phyloP scores from a whole-genome alignment of 1,139 yeast species.

The Arxiozyma slooffiae region DNA sequence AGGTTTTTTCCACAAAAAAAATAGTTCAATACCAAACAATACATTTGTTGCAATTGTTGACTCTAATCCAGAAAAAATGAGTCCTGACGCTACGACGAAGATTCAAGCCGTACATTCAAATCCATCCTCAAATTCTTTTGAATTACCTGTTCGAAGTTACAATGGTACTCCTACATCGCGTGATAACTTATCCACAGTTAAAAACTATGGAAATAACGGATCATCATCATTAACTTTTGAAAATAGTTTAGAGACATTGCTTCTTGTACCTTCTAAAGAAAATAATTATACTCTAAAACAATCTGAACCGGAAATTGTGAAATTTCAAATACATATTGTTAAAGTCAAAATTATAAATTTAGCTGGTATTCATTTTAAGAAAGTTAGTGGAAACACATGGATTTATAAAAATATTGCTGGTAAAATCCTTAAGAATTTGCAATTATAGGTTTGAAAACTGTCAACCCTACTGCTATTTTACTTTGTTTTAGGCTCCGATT shows the following conservation, averaged over 20 bases:
- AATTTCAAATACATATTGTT: constrained; percentile 59
- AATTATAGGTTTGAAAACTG: constrained; percentile 34
- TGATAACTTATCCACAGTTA: neutral
- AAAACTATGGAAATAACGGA: neutral
- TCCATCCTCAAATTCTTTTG: neutral
- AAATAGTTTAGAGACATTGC: neutral
- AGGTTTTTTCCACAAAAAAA: no score
- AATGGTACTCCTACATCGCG: neutral
- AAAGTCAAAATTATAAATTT: constrained; percentile 88
- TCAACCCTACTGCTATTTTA: neutral
- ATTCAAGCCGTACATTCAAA: neutral
- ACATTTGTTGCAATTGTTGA: neutral
- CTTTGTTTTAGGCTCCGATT: neutral
- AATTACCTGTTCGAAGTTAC: neutral
- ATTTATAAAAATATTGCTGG: constrained; percentile 84
- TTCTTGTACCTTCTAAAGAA: neutral
- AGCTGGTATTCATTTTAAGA: constrained; percentile 91
- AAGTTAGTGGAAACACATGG: constrained; percentile 91
- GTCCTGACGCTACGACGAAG: neutral
- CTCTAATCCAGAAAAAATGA: neutral
- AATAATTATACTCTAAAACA: neutral
- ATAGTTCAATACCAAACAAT: neutral
- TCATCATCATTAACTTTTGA: neutral
- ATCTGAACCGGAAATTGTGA: constrained; percentile 36
- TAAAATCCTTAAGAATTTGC: constrained; percentile 68